Percentiles rank a stretch among this genome's conserved stretches.
Conservation (phyloP, 352 stramenopile genomes). For the Phytophthora meadii region DNA sequence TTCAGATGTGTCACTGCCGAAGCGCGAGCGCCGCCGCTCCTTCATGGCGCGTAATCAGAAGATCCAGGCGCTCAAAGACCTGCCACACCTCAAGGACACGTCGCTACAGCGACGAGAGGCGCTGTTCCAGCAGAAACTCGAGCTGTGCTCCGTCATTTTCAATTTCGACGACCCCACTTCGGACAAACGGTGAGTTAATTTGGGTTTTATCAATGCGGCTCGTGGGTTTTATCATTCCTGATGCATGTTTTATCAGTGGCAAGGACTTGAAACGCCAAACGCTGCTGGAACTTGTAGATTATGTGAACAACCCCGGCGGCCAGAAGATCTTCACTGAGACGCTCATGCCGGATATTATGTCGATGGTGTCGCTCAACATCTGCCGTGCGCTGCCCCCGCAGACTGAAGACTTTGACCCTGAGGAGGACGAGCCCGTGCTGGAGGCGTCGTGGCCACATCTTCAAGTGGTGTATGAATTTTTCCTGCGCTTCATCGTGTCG, state of each 20-base stretch:
- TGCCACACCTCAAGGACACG: conserved; percentile 88
- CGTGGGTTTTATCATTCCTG: conserved; percentile 15
- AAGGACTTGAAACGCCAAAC: conserved; percentile 99
- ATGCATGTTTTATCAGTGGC: conserved; percentile 45
- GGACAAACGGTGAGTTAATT: conserved; percentile 84
- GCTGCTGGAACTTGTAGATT: conserved; percentile 99
- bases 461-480: conserved; percentile 99
- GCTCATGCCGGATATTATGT: conserved; percentile 96
- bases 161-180: conserved; percentile 97
- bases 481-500: conserved; percentile 98
- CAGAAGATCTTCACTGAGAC: conserved; percentile 98
- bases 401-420: conserved; percentile 98
- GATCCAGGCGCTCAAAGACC: conserved; percentile 85
- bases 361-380: conserved; percentile 94
- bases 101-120: conserved; percentile 88
- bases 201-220: conserved; percentile 7
- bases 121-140: conserved; percentile 96
- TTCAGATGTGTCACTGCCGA: conserved; percentile 85
- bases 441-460: conserved; percentile 98
- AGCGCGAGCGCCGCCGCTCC: conserved; percentile 80
- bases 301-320: conserved; percentile 96
- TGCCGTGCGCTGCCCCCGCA: conserved; percentile 93
- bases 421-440: conserved; percentile 98
- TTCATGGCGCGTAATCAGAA: conserved; percentile 89
- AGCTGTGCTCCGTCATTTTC: conserved; percentile 96